Base-by-base conservation (phyloP, 75 land plant genomes). In the Picea sitchensis region DNA sequence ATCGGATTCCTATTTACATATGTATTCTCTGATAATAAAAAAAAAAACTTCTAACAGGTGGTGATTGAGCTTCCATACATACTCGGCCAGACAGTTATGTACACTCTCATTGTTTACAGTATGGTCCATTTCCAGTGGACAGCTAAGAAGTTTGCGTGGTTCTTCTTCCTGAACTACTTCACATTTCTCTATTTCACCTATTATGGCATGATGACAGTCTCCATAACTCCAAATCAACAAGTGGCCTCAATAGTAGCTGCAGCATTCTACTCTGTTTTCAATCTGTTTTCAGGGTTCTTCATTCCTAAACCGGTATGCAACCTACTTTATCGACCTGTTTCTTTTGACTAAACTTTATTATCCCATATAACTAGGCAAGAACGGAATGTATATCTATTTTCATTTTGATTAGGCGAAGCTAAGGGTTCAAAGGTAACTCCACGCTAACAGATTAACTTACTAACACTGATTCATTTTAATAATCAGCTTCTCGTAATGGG, bases 171-270 rank as follows among this genome's bases (percentile, higher is more conserved):
- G 21, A 80, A 57, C 75, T 88, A 71, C 65, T 82, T 88, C 81
- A 79, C 84, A 38, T 83, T 88, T 56, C 82, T 88, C 30, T 88
- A 85, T 72, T 88, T 85, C 82, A 86, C 89, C 41, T 88, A 82
- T 62, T 89, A 89, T 61, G 90, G 90, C 15, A 89, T 89, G 90
- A 86, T 89, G 86, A 80, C 89, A 21, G 90, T 89, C 11, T 81
- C 90, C 15, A 79, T 89, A 56, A 89, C 90, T 32, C 90, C 90
- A n/a, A 89, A 86, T 56, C 79, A 79, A 36, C 77, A 87, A 79
- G 77, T 87, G 26, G 90, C 90, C 13, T 81, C 89, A 6, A 84
- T 87, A 62, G 56, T 87, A 6, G 81, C 90, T 41, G 73, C 83
- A 3, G 75, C 79, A 1, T 84, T 89, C 73, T 89, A 76, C 63